These are phyloP conservation scores for Purpureocillium takamizusanense DNA, from an alignment of 2,329 filamentous ascomycete species.

Conservation along the genomic window DNA sequence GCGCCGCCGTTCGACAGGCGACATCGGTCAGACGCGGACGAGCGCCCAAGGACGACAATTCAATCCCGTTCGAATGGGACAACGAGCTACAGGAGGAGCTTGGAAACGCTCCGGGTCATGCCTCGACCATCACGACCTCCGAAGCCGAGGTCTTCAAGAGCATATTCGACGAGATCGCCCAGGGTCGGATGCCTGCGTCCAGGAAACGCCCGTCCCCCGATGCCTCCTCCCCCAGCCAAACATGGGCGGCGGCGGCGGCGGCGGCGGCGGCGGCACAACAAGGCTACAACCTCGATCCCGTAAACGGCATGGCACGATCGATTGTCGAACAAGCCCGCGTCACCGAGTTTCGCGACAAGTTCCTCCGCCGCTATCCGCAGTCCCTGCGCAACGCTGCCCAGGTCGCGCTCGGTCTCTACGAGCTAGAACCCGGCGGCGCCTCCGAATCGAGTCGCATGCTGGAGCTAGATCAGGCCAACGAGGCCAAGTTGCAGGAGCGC, in stretches of 20 bases:
- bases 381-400: constrained; percentile 30
- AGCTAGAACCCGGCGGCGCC: constrained; percentile 17
- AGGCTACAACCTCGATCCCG: background rate
- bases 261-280: background rate
- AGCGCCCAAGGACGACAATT: constrained; percentile 17
- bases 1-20: constrained; percentile 12
- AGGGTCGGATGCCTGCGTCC: constrained; percentile 21
- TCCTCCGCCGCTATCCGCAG: constrained; percentile 27
- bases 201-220: constrained; percentile 11
- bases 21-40: constrained; percentile 7
- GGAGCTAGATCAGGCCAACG: constrained; percentile 20
- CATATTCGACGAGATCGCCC: constrained; percentile 38
- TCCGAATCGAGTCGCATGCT: constrained; percentile 15
- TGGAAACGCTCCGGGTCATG: constrained; percentile 10
- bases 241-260: constrained; percentile 1
- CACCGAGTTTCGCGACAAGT: constrained; percentile 22
- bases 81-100: constrained; percentile 12
- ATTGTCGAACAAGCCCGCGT: constrained; percentile 23
- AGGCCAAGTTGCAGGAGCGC: constrained; percentile 24
- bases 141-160: constrained; percentile 52
- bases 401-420: constrained; percentile 27
- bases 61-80: constrained; percentile 45
- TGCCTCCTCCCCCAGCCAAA: background rate
- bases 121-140: constrained; percentile 46
- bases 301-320: constrained; percentile 13